Evolutionary conservation across 345 rosid genomes (phyloP).

Genomic region (Citrus glauca): DNA sequence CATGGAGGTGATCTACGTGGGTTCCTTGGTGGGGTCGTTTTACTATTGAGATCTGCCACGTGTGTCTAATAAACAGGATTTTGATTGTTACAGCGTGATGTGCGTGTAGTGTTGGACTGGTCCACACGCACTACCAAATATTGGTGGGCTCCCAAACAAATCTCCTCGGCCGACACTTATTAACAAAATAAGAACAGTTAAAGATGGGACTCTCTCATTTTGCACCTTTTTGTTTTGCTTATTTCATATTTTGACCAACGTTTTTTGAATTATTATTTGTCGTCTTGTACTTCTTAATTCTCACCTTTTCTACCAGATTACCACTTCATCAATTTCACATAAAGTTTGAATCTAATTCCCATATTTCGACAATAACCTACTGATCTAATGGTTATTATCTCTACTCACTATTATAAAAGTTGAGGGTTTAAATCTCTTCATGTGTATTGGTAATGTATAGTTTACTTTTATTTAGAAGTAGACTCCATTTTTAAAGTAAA

Average conservation of each 20-base stretch:
- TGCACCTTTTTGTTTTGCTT: not conserved
- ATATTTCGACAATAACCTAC: too few species aligned
- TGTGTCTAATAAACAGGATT: not conserved
- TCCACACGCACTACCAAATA: constrained; percentile 10
- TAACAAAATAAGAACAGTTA: not conserved
- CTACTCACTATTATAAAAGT: too few species aligned
- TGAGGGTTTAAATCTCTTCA: too few species aligned
- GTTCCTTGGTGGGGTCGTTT: constrained; percentile 5
- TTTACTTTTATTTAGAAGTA: too few species aligned
- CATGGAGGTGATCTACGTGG: constrained; percentile 30
- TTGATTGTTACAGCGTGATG: constrained; percentile 14
- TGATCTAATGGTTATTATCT: too few species aligned
- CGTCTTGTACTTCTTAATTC: too few species aligned
- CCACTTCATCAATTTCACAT: not conserved
- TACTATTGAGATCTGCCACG: constrained; percentile 18
- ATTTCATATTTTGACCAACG: not conserved
- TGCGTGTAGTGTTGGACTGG: constrained; percentile 25
- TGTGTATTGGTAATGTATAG: too few species aligned
- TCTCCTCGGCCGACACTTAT: constrained; percentile 42
- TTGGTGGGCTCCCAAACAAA: constrained; percentile 30
- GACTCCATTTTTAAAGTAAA: too few species aligned
- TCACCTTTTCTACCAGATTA: not conserved
- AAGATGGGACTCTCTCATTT: not conserved
- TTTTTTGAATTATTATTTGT: not conserved
- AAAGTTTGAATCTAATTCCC: not conserved